These are phyloP conservation scores for Parasarocladium wereldwijsianum DNA, from an alignment of 2,329 filamentous ascomycete species.

Conservation along the genomic window DNA sequence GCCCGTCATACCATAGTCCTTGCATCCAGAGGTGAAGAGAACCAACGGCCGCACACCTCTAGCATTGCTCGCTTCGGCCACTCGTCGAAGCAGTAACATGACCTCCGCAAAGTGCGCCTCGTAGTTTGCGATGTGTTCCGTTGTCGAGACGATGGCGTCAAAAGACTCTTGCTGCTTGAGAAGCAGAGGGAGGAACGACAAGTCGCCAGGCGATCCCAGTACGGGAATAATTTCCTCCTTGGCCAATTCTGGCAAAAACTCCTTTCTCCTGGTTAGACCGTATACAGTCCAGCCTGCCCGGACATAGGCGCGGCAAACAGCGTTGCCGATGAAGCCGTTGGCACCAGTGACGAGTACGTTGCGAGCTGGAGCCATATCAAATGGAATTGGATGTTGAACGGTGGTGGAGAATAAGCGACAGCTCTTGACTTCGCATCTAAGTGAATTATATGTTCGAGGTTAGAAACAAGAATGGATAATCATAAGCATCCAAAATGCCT, in stretches of 20 bases:
- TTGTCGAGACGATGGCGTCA: slow-evolving; percentile 27
- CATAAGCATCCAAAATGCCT: too few relatives aligned
- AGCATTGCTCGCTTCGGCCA: slow-evolving; percentile 18
- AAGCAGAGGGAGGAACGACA: slow-evolving; percentile 14
- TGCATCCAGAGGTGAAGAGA: slow-evolving; percentile 32
- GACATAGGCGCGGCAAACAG: slow-evolving; percentile 28
- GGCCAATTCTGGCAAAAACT: too few relatives aligned
- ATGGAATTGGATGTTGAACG: too few relatives aligned
- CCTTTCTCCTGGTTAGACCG: not conserved
- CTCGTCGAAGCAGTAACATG: slow-evolving; percentile 16
- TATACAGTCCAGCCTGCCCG: slow-evolving; percentile 5
- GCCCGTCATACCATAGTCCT: slow-evolving; percentile 28
- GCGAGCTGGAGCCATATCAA: too few relatives aligned
- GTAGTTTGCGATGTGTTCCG: slow-evolving; percentile 25
- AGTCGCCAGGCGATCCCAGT: slow-evolving; percentile 21
- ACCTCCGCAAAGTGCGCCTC: slow-evolving; percentile 22
- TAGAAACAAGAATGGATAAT: too few relatives aligned
- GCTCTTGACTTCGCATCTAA: too few relatives aligned
- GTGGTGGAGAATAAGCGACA: too few relatives aligned
- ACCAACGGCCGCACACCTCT: slow-evolving; percentile 23
- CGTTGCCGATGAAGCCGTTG: slow-evolving; percentile 31
- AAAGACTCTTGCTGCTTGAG: slow-evolving; percentile 14
- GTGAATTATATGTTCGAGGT: too few relatives aligned
- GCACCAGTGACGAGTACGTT: slow-evolving; percentile 33
- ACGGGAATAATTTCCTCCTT: slow-evolving; percentile 25